These are phyloP conservation scores for Cyberlindnera xishuangbannaensis DNA, from an alignment of 805 yeast genomes.

Conservation along the genomic window DNA sequence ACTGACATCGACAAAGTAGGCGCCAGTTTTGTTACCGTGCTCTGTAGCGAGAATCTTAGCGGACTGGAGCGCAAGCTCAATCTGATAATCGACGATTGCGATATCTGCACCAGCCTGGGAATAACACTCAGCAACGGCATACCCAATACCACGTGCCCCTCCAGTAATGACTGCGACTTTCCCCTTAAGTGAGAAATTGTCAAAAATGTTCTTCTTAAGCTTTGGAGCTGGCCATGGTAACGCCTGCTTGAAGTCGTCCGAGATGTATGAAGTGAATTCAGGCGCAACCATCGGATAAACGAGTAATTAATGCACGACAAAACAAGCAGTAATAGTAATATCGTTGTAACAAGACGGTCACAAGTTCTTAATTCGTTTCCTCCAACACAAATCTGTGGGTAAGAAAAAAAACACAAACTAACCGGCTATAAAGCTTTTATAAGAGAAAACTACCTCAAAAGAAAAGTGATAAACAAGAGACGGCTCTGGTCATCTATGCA, in stretches of 20 bases:
- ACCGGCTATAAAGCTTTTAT: no score
- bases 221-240: constrained; percentile 52
- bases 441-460: constrained; percentile 1
- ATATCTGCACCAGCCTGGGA: constrained; percentile 87
- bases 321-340: no score
- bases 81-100: constrained; percentile 35
- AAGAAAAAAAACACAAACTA: no score
- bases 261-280: constrained; percentile 19
- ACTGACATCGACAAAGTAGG: constrained; percentile 34
- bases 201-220: constrained; percentile 48
- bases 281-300: constrained; percentile 11
- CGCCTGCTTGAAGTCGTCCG: constrained; percentile 25
- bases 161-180: constrained; percentile 85
- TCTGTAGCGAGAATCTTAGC: constrained; percentile 49
- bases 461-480: not conserved
- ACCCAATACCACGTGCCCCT: constrained; percentile 78
- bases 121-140: constrained; percentile 73
- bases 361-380: no score
- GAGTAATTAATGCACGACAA: not conserved
- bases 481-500: constrained; percentile 3
- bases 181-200: constrained; percentile 72
- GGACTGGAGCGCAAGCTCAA: constrained; percentile 43
- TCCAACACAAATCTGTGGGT: no score
- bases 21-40: constrained; percentile 57
- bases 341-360: no score